Evolutionary conservation across 176 grass and related monocot species (phyloP).

Genomic region (sorghum (Sorghum bicolor)): Sorghum_bicolor_NCBIv3 NC_012878.2:13014001-13014500

Average conservation of each 20-base stretch:
- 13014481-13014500: not conserved
- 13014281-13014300: constrained; percentile 27
- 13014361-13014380: not conserved
- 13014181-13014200: constrained; percentile 1
- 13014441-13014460: constrained; percentile 1
- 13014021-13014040: no score
- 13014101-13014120: not conserved
- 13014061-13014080: no score
- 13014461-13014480: not conserved
- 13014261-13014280: not conserved
- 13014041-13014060: no score
- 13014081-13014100: not conserved
- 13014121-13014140: not conserved
- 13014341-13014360: not conserved
- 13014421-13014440: constrained; percentile 2
- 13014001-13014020: no score
- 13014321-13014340: not conserved
- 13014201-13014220: not conserved
- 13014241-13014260: not conserved
- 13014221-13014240: constrained; percentile 1
- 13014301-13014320: constrained; percentile 25
- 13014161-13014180: not conserved
- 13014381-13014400: constrained; percentile 26
- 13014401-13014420: not conserved
- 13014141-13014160: not conserved